Conservation (phyloP, 2,329 filamentous ascomycete genomes). For the Neophaeococcomyces mojaviensis region DNA sequence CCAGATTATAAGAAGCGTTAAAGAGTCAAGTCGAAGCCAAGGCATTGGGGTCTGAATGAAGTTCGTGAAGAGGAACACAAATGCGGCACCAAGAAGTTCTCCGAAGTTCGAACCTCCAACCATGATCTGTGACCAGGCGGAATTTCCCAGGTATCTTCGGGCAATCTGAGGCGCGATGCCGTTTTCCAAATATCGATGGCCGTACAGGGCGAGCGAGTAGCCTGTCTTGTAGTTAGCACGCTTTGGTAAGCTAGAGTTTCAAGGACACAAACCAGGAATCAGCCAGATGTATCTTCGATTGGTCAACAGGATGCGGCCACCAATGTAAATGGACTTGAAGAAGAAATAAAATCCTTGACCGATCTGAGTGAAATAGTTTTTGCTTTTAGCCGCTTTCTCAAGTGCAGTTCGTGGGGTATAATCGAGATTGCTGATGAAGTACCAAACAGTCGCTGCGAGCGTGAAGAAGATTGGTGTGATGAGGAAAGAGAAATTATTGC, state of each 20-base stretch:
- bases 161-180: conserved; percentile 41
- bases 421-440: conserved; percentile 38
- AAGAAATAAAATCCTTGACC: conserved; percentile 38
- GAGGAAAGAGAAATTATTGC: conserved; percentile 47
- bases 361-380: conserved; percentile 33
- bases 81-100: conserved; percentile 42
- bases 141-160: conserved; percentile 40
- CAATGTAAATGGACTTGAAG: conserved; percentile 40
- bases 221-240: too few species aligned
- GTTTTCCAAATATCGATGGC: conserved; percentile 46
- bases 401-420: conserved; percentile 19
- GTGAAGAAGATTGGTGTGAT: conserved; percentile 44
- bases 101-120: conserved; percentile 46
- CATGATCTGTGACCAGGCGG: conserved; percentile 45
- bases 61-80: conserved; percentile 45
- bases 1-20: conserved; percentile 43
- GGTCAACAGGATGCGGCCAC: conserved; percentile 40
- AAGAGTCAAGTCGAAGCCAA: conserved; percentile 43
- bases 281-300: conserved; percentile 45
- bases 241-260: too few species aligned
- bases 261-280: conserved; percentile 39
- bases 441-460: conserved; percentile 37
- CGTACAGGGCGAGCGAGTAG: conserved; percentile 45
- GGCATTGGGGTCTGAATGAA: conserved; percentile 44
- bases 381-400: conserved; percentile 12